Percentiles rank a stretch among this genome's conserved stretches.
phyloP scores from a whole-genome alignment of 768 basidiomycete species.

The Lanmaoa rubissima region DNA sequence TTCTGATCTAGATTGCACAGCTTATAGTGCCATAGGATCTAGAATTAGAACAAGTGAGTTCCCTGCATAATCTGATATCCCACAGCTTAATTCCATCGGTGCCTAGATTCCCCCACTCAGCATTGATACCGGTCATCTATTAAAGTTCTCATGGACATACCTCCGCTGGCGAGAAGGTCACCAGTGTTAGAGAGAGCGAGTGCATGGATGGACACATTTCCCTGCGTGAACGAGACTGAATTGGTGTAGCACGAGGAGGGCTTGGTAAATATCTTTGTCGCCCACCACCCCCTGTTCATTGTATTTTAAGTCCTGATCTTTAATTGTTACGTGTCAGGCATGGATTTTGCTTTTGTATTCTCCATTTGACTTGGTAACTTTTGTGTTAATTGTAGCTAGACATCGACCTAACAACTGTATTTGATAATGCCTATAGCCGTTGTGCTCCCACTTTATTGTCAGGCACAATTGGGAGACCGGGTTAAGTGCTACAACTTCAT shows the following conservation, averaged over 20 bases:
- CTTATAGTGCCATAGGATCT: not conserved
- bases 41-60: not conserved
- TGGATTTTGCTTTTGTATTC: no score
- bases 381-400: no score
- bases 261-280: not conserved
- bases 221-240: not conserved
- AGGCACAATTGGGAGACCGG: no score
- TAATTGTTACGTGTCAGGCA: not conserved
- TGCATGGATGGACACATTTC: not conserved
- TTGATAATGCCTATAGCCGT: not conserved
- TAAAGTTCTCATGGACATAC: not conserved
- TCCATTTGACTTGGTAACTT: no score
- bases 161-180: not conserved
- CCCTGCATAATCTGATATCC: not conserved
- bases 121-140: not conserved
- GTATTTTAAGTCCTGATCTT: not conserved
- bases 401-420: no score
- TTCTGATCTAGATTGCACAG: conserved; percentile 5
- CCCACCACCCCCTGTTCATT: not conserved
- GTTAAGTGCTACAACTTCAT: not conserved
- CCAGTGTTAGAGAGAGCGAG: conserved; percentile 2
- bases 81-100: conserved; percentile 6
- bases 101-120: not conserved
- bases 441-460: not conserved
- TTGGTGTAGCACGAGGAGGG: not conserved